Evolutionary conservation across 805 yeast species (phyloP).

Genomic region (Ogataea trehalophila): DNA sequence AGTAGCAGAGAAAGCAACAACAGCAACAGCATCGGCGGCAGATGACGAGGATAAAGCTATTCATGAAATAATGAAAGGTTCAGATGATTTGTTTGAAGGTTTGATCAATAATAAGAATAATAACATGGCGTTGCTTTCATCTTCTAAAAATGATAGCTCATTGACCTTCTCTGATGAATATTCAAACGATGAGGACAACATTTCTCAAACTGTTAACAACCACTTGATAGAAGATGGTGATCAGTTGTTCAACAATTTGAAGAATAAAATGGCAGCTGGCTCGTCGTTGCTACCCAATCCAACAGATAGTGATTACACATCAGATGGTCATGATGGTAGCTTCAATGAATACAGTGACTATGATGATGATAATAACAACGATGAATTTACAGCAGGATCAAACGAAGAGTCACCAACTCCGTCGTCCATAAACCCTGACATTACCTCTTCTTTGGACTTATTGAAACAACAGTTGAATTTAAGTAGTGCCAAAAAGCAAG

Average conservation of each 20-base stretch:
- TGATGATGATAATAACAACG: background rate
- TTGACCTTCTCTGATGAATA: constrained; percentile 20
- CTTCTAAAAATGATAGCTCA: constrained; percentile 7
- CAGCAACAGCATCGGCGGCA: too few relatives aligned
- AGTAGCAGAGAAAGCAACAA: too few relatives aligned
- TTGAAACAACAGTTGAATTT: constrained; percentile 16
- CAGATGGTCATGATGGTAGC: constrained; percentile 13
- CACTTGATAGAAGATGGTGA: too few relatives aligned
- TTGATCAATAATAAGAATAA: constrained; percentile 11
- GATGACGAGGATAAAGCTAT: constrained; percentile 8
- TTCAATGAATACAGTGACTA: background rate
- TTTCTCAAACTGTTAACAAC: background rate
- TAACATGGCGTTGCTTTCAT: constrained; percentile 1
- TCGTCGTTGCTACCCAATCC: too few relatives aligned
- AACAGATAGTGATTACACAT: constrained; percentile 17
- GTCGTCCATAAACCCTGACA: constrained; percentile 10
- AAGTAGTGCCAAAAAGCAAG: constrained; percentile 5
- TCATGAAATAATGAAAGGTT: constrained; percentile 18
- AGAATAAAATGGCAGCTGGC: too few relatives aligned
- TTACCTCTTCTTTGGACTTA: constrained; percentile 17
- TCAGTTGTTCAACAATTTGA: too few relatives aligned
- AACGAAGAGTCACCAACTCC: constrained; percentile 12
- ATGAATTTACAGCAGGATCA: background rate
- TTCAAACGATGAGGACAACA: constrained; percentile 3
- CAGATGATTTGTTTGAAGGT: constrained; percentile 18